Percentiles rank a stretch among this genome's conserved stretches.
phyloP scores from a whole-genome alignment of 306 rosid species.

The Hylodesmum podocarpum region DNA sequence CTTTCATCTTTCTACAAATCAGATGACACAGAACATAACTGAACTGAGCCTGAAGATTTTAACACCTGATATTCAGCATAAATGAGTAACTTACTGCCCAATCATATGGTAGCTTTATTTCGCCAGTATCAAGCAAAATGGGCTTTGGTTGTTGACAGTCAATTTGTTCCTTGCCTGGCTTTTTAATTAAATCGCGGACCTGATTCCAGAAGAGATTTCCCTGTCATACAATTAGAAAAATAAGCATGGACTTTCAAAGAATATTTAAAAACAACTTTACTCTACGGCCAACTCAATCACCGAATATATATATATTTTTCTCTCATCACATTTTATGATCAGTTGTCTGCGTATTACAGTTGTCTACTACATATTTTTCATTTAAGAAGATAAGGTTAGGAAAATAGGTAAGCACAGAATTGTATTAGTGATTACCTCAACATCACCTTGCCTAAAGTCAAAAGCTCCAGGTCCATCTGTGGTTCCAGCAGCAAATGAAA shows the following conservation, averaged over 20 bases:
- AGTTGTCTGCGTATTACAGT: too few relatives aligned
- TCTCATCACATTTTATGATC: too few relatives aligned
- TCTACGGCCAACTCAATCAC: too few relatives aligned
- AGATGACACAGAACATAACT: conserved; percentile 16
- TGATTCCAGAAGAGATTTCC: conserved; percentile 92
- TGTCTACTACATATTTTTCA: too few relatives aligned
- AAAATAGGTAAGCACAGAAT: neutral
- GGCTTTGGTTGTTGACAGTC: conserved; percentile 91
- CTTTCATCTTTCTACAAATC: conserved; percentile 10
- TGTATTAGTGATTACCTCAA: conserved; percentile 52
- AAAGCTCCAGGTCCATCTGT: conserved; percentile 99
- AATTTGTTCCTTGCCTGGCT: conserved; percentile 69
- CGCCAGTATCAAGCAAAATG: conserved; percentile 95
- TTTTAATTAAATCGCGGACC: conserved; percentile 72
- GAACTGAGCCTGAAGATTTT: conserved; percentile 13
- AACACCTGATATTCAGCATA: conserved; percentile 12
- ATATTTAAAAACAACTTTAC: too few relatives aligned
- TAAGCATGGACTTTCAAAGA: conserved; percentile 14
- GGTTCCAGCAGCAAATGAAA: conserved; percentile 96
- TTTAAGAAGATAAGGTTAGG: conserved; percentile 8
- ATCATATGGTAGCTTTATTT: conserved; percentile 89
- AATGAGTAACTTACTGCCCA: conserved; percentile 88
- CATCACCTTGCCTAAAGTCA: conserved; percentile 95
- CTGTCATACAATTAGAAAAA: conserved; percentile 42
- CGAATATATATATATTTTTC: too few relatives aligned